These are phyloP conservation scores for Phytopythium aichiense DNA, from an alignment of 352 stramenopile species.

Conservation along the genomic window DNA sequence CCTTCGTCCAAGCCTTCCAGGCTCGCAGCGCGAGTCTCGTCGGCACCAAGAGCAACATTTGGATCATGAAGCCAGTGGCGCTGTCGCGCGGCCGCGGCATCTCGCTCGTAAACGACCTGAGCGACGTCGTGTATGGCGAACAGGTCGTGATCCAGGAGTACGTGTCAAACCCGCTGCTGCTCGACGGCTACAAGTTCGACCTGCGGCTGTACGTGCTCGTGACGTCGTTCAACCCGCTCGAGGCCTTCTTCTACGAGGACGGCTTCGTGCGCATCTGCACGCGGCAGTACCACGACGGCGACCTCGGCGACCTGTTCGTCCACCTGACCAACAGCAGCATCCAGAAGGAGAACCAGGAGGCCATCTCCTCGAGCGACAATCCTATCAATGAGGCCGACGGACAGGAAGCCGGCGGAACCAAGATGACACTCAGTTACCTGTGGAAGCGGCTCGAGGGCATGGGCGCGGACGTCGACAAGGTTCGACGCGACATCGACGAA, in stretches of 20 bases:
- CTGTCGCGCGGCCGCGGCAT: slow-evolving; percentile 92
- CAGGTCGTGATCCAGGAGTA: slow-evolving; percentile 91
- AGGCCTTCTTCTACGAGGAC: slow-evolving; percentile 93
- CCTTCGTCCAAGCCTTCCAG: slow-evolving; percentile 86
- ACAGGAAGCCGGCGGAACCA: slow-evolving; percentile 66
- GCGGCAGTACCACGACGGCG: slow-evolving; percentile 66
- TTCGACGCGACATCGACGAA: slow-evolving; percentile 68
- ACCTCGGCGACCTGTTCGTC: slow-evolving; percentile 83
- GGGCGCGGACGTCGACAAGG: slow-evolving; percentile 54
- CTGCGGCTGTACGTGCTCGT: slow-evolving; percentile 93
- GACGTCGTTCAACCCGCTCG: slow-evolving; percentile 91
- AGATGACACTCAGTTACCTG: slow-evolving; percentile 76
- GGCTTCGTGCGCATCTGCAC: slow-evolving; percentile 92
- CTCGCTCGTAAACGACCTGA: slow-evolving; percentile 85
- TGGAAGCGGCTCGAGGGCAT: slow-evolving; percentile 64
- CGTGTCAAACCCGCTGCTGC: slow-evolving; percentile 79
- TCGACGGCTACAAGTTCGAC: slow-evolving; percentile 92
- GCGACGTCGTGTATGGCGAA: slow-evolving; percentile 85
- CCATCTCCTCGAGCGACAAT: slow-evolving; percentile 27
- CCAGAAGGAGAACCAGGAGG: slow-evolving; percentile 82
- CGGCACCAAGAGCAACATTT: slow-evolving; percentile 70
- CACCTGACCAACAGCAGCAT: slow-evolving; percentile 96
- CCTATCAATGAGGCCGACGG: slow-evolving; percentile 25
- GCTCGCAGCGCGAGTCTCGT: slow-evolving; percentile 26
- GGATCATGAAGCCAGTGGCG: slow-evolving; percentile 94